Conservation (phyloP, 768 basidiomycete species). For the Pleurotus eryngii region DNA sequence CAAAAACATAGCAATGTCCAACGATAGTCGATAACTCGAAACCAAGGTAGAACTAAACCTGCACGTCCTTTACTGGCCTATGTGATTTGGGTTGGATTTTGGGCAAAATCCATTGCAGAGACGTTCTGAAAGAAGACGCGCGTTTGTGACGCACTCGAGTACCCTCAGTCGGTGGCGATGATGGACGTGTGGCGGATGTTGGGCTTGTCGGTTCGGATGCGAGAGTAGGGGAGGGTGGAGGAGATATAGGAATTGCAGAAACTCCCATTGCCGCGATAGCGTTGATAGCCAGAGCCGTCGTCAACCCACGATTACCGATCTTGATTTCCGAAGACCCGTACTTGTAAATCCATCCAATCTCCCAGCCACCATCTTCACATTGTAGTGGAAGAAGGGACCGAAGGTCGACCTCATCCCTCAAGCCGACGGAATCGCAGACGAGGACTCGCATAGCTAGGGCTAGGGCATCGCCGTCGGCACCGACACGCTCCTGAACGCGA, state of each 20-base stretch:
- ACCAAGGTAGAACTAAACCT: too few relatives aligned
- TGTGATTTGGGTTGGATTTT: conserved; percentile 10
- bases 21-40: too few relatives aligned
- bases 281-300: conserved; percentile 51
- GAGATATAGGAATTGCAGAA: conserved; percentile 4
- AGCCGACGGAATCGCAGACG: conserved; percentile 36
- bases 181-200: conserved; percentile 6
- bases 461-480: conserved; percentile 47
- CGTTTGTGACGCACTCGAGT: conserved; percentile 18
- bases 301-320: conserved; percentile 53
- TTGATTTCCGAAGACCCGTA: conserved; percentile 44
- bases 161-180: conserved; percentile 1
- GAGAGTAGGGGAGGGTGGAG: conserved; percentile 4
- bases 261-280: conserved; percentile 36
- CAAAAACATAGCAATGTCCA: background rate
- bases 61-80: conserved; percentile 15
- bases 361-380: conserved; percentile 55
- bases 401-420: conserved; percentile 42
- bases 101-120: conserved; percentile 27
- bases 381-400: conserved; percentile 43
- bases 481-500: conserved; percentile 47
- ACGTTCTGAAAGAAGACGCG: conserved; percentile 22
- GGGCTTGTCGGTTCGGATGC: conserved; percentile 1
- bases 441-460: conserved; percentile 56
- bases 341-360: conserved; percentile 53